phyloP scores from a whole-genome alignment of 208 protist species.

The Trypanosoma conorhini region DNA sequence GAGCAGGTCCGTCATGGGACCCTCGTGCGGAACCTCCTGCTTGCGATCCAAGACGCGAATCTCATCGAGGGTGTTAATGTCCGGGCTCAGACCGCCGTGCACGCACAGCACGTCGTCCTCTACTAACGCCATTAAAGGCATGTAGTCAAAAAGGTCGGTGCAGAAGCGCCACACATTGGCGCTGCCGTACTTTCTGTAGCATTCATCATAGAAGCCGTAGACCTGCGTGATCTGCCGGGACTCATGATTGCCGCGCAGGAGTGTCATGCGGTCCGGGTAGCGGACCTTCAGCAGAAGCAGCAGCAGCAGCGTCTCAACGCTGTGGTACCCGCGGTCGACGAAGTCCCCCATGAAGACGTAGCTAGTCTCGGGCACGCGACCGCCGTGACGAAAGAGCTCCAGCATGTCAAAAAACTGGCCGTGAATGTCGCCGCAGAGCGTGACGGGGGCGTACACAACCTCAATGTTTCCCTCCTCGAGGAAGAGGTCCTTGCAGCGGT shows the following conservation, averaged over 20 bases:
- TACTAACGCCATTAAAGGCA: conserved; percentile 75
- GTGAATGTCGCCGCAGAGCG: conserved; percentile 95
- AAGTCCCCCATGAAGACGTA: conserved; percentile 94
- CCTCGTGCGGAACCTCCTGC: conserved; percentile 53
- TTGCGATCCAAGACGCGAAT: conserved; percentile 78
- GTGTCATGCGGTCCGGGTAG: conserved; percentile 66
- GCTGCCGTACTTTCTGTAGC: too few relatives aligned
- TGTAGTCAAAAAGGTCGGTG: conserved; percentile 45
- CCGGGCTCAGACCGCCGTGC: conserved; percentile 70
- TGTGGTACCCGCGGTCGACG: conserved; percentile 63
- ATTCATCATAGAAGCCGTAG: conserved; percentile 92
- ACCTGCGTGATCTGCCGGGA: conserved; percentile 84
- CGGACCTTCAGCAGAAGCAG: conserved; percentile 79
- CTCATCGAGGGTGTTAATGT: conserved; percentile 39
- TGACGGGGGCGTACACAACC: conserved; percentile 77
- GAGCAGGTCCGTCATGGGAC: conserved; percentile 78
- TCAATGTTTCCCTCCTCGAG: too few relatives aligned
- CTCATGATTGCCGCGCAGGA: conserved; percentile 94
- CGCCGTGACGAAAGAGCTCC: conserved; percentile 93
- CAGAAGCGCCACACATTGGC: conserved; percentile 83
- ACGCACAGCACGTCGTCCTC: conserved; percentile 70
- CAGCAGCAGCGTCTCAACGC: conserved; percentile 49
- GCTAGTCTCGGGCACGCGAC: conserved; percentile 54
- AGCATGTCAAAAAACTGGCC: conserved; percentile 97
- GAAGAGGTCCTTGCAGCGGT: too few relatives aligned